Percentiles rank a stretch among this genome's conserved stretches.
Evolutionary conservation across 768 basidiomycete species (phyloP).

Genomic region (Trametes cingulata): DNA sequence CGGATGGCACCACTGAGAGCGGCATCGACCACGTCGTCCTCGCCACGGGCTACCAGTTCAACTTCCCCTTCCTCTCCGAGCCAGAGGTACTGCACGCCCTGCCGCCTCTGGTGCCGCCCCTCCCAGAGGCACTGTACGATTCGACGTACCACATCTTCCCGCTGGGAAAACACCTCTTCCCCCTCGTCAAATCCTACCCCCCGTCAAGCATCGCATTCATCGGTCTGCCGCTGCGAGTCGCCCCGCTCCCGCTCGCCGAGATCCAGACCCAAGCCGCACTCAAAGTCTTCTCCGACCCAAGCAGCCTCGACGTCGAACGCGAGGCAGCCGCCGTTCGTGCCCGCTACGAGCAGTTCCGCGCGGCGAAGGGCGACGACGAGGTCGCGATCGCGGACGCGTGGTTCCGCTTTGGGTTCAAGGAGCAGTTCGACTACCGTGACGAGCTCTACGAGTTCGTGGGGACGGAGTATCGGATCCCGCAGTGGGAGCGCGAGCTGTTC

Average conservation of each 20-base stretch:
- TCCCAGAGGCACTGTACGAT: conserved; percentile 59
- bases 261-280: conserved; percentile 69
- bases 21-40: conserved; percentile 66
- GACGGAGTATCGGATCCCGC: conserved; percentile 39
- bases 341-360: conserved; percentile 46
- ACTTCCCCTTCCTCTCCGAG: conserved; percentile 63
- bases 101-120: conserved; percentile 49
- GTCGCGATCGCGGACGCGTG: conserved; percentile 52
- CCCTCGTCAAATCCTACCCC: conserved; percentile 48
- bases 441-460: conserved; percentile 45
- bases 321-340: conserved; percentile 51
- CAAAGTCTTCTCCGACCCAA: conserved; percentile 53
- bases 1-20: conserved; percentile 56
- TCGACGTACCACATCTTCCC: conserved; percentile 70
- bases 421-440: conserved; percentile 73
- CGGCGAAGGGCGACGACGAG: conserved; percentile 25
- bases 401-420: conserved; percentile 49
- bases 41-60: conserved; percentile 73
- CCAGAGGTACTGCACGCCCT: conserved; percentile 36
- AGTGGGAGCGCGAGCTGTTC: conserved; percentile 64
- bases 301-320: conserved; percentile 44
- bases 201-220: conserved; percentile 62
- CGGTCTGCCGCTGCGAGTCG: conserved; percentile 57
- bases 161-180: conserved; percentile 69
- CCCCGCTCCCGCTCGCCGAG: conserved; percentile 78